Evolutionary conservation across 495 filamentous ascomycete genomes (phyloP), one percentile per base, ranked within the genome.

Genomic region (Penicillium chermesinum): DNA sequence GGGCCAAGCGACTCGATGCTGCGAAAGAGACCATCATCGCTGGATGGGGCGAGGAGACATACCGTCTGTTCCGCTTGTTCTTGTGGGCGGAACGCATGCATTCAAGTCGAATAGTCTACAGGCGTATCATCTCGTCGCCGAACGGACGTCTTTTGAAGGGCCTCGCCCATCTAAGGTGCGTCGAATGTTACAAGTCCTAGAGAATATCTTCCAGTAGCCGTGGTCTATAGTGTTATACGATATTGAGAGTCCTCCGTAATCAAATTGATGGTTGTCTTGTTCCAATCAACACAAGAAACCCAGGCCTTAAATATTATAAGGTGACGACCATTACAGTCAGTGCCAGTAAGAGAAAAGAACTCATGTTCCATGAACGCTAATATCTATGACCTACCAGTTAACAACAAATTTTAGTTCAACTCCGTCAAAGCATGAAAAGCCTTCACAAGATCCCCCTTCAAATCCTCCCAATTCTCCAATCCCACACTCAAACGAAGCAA

Each of bases 401-500:
- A n/a, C 25, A 30, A 5, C 25, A 4, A 4, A 10, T 5, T 30
- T 30, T 30, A 30, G 10, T 4, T 10, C 25, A 30, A 10, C 35
- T 37, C 35, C 12, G 47, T 53, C 53, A 71, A 57, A 36, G 48
- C 65, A 44, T 41, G 49, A 35, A 96, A 83, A 1, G 80, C 93
- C 33, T 71, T 69, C 41, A 87, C 54, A 46, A 97, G 58, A 74
- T 98, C 93, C 32, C 74, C 74, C 62, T 69, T 77, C 62, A 97
- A 61, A 68, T 98, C 93, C 68, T 91, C 84, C 82, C 84, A 90
- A 27, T 75, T 80, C 71, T 98, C 93, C 14, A 95, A 71, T 0
- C 93, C 93, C 37, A 96, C 70, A 65, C 89, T 95, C 38, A 98
- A 66, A 44, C 93, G 74, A 64, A 95, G 59, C 61, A 98, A 62